These are phyloP conservation scores for Mycena capillaripes DNA, from an alignment of 768 basidiomycete species.

Conservation along the genomic window DNA sequence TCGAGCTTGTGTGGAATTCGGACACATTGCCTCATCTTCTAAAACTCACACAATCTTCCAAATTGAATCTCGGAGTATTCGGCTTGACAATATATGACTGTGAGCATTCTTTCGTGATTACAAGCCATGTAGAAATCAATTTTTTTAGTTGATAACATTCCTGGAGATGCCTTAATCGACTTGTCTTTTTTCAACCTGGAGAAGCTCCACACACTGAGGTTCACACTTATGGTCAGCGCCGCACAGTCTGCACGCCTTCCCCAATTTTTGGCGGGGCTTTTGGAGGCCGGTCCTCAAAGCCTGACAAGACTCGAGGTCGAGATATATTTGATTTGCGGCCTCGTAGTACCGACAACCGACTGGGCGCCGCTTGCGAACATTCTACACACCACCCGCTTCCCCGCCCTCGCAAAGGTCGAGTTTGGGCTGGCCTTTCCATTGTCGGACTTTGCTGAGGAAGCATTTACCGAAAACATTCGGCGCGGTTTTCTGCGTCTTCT, in stretches of 20 bases:
- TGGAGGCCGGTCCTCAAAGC: neutral
- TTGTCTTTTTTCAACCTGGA: neutral
- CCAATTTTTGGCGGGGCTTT: neutral
- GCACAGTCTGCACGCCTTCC: neutral
- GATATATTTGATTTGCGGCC: neutral
- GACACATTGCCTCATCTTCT: neutral
- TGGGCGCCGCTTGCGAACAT: neutral
- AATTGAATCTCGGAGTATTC: neutral
- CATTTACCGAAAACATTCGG: no score
- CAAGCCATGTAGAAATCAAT: neutral
- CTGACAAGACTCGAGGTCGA: neutral
- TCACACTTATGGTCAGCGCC: neutral
- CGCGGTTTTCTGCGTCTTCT: no score
- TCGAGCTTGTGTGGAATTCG: neutral
- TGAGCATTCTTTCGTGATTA: neutral
- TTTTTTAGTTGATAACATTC: no score
- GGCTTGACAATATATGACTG: neutral
- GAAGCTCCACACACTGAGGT: neutral
- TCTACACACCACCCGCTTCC: neutral
- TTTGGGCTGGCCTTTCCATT: neutral
- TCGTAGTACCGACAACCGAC: neutral
- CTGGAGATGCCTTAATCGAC: neutral
- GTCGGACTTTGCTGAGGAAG: no score
- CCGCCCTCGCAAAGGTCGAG: neutral
- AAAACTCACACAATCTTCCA: neutral